Evolutionary conservation across 768 basidiomycete genomes (phyloP).

Genomic region (Lactarius deliciosus): DNA sequence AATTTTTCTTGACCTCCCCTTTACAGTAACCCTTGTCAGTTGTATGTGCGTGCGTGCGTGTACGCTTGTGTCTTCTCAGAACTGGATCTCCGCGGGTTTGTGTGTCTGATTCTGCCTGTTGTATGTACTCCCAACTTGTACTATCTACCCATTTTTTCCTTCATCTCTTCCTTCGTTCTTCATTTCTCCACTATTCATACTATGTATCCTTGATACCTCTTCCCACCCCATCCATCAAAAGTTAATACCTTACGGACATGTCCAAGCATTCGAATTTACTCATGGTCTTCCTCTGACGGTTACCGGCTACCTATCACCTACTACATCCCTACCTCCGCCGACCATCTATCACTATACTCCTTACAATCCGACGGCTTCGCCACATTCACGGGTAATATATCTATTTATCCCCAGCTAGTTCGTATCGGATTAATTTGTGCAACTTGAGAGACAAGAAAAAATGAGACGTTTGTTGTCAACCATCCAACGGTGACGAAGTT

Average conservation of each 20-base stretch:
- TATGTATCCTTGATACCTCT: background rate
- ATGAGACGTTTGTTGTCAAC: no score
- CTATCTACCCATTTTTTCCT: background rate
- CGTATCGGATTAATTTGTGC: background rate
- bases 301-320: background rate
- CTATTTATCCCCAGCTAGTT: background rate
- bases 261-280: background rate
- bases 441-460: background rate
- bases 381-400: background rate
- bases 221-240: background rate
- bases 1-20: background rate
- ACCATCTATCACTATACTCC: background rate
- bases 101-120: background rate
- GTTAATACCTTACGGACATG: background rate
- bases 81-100: background rate
- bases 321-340: background rate
- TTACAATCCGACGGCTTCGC: background rate
- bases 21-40: background rate
- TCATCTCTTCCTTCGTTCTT: background rate
- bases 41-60: background rate
- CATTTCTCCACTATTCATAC: background rate
- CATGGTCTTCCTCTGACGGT: background rate
- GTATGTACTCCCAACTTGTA: background rate
- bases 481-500: no score
- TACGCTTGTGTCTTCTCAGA: no score